Evolutionary conservation across 2,329 filamentous ascomycete genomes (phyloP), one percentile per base, ranked within the genome.

Genomic region (Talaromyces sp.): DNA sequence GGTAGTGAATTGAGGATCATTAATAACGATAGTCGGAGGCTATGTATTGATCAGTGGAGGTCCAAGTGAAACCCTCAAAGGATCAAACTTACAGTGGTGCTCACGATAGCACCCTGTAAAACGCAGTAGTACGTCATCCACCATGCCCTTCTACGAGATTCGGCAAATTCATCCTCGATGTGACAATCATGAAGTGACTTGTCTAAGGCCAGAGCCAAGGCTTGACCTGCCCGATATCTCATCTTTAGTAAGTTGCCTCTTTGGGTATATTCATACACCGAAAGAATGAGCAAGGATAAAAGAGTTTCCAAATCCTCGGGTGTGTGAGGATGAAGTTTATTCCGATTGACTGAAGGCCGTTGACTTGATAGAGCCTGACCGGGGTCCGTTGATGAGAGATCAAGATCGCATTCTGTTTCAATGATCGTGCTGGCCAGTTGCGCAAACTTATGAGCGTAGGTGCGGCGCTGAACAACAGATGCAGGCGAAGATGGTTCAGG

Each of bases 41-140:
- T 77, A 49, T 40, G 20, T n/a, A 14, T 44, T n/a, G 22, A 47
- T 65, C 49, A 61, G 51, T 52, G 40, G 48, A 29, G 22, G 33
- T 42, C 14, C 36, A 20, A 14, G 30, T 16, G 14, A 17, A 9
- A 42, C 3, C 3, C n/a, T 13, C 27, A 17, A 13, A 22, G 42
- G 3, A 7, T 19, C 29, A 19, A 8, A 58, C 71, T 65, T 56
- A 76, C 74, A 42, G 71, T 75, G 24, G 71, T 74, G 65, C 73
- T 75, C 30, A 75, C 73, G 51, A 78, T 77, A 4, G 75, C 73
- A 20, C 74, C 71, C 62, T 78, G 75, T 20, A 75, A 67, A 35
- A 75, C 70, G 54, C 71, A 75, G 54, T 76, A 75, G 53, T 76
- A 78, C 74, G 74, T 77, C 75, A 78, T 78, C 75, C 75, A 78